Evolutionary conservation across 148 eudicot genomes (phyloP), one percentile per base, ranked within the genome.

Genomic region (Persicaria tinctoria): DNA sequence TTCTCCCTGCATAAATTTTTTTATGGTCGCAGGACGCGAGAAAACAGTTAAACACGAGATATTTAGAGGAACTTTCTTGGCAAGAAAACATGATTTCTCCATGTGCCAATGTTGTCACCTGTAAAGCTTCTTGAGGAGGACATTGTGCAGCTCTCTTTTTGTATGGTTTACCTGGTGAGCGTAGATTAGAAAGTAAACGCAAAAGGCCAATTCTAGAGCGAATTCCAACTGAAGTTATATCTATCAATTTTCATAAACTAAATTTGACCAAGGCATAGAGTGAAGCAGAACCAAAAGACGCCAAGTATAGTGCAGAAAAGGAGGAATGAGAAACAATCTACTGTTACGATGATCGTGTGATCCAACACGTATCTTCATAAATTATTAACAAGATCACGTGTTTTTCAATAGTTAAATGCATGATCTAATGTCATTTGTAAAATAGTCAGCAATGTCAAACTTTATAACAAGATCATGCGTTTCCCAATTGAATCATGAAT

Each of bases 71-170:
- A 46, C 49, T 55, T 50, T 32, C 41, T 32, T 32, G 2, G 41
- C 41, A 10, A 72, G 49, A 9, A 32, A 14, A 55, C 12, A 7
- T 32, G 27, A 27, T 32, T 55, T 53, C 55, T 32, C 41, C 41
- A 32, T 32, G 70, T 5, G 46, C 46, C 17, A 38, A 38, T 27
- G 38, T 56, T 59, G 55, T 78, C 80, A 96, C 99, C 99, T 92
- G 91, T 96, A 96, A 72, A 95, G 92, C 78, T 87, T 92, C 75
- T 75, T 88, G 75, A 96, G 92, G 82, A 96, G 90, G 73, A 90
- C 96, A 76, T 90, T 96, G 84, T 96, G 99, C 80, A 96, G 83
- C 82, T 96, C 99, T 76, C 97, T 84, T 79, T 90, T 96, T 32
- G 91, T 90, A 81, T 96, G 97, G 80, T 96, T 96, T 60, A 96